phyloP scores from a whole-genome alignment of 768 basidiomycete genomes.

The Royoungia palumana region DNA sequence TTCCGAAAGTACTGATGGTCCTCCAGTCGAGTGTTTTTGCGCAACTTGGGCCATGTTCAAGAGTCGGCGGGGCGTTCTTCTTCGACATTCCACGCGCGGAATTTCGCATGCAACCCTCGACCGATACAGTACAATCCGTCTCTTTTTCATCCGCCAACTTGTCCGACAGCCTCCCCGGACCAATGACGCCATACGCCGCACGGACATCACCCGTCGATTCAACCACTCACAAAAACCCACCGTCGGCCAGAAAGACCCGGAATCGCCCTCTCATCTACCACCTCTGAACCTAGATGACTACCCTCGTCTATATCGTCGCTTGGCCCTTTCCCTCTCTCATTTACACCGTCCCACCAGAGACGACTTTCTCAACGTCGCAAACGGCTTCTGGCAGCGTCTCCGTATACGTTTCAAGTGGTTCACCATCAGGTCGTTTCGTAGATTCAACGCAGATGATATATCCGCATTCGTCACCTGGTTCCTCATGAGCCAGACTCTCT shows the following conservation, averaged over 20 bases:
- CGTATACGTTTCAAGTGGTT: slow-evolving; percentile 97
- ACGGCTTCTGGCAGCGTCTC: slow-evolving; percentile 85
- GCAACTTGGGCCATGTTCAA: slow-evolving; percentile 15
- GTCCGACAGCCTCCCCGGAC: neutral
- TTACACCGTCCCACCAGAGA: slow-evolving; percentile 80
- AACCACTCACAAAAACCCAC: slow-evolving; percentile 11
- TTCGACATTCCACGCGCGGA: slow-evolving; percentile 26
- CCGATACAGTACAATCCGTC: slow-evolving; percentile 56
- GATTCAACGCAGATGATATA: slow-evolving; percentile 95
- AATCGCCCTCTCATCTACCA: slow-evolving; percentile 15
- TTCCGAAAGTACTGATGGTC: slow-evolving; percentile 2
- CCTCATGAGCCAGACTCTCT: slow-evolving; percentile 90
- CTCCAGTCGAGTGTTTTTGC: too few species aligned
- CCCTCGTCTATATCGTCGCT: slow-evolving; percentile 74
- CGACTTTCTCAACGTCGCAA: slow-evolving; percentile 83
- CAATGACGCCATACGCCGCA: neutral
- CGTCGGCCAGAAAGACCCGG: slow-evolving; percentile 7
- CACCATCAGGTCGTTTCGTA: slow-evolving; percentile 89
- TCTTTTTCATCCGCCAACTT: slow-evolving; percentile 48
- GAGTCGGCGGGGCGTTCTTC: slow-evolving; percentile 8
- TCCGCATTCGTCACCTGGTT: slow-evolving; percentile 97
- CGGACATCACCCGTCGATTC: slow-evolving; percentile 6
- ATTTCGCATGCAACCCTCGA: slow-evolving; percentile 37
- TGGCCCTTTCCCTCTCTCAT: slow-evolving; percentile 75
- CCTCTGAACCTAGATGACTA: slow-evolving; percentile 61